Base-by-base conservation (phyloP, 1,284 basidiomycete genomes). In the Irpex rosettiformis region DNA sequence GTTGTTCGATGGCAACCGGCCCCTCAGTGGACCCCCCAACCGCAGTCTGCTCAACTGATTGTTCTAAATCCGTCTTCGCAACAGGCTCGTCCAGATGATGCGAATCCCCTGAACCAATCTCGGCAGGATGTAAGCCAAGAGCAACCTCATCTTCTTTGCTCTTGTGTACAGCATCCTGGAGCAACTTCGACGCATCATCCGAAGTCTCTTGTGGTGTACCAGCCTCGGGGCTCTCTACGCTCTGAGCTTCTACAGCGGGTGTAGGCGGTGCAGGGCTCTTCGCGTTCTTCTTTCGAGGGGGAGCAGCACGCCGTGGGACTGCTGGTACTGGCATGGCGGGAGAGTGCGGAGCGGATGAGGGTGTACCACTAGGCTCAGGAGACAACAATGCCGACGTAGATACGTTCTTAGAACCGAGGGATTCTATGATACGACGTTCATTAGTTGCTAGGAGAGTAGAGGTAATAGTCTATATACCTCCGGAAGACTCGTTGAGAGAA, bases 281-380 rank as follows among this genome's bases (percentile, higher is more conserved):
- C 40, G 73, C 72, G 2, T 76, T 62, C 65, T 86, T 86, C 73
- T 81, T 86, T 53, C 89, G 78, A 3, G 89, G 89, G 48, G 88
- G 89, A 3, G 75, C 86, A 16, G 85, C 79, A 4, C 89, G 80
- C 49, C 84, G 81, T 42, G 89, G 89, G 8, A 70, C 85, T n/a
- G 79, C 77, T 13, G 89, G 88, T 3, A 88, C 74, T n/a, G 89
- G 89, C 88, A 91, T 91, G 0, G 82, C 76, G 2, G 84, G 79
- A 21, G 72, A 72, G 42, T 75, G 78, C 0, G 61, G 66, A 40
- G 64, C 60, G 3, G 65, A 55, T 8, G 67, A 57, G 10, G 75
- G 65, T 22, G 71, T 29, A 24, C 27, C 18, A 28, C 11, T 68
- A 0, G 77, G 72, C 1, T 78, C 77, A 0, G 71, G 61, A 2